Percentiles rank a stretch among this genome's conserved stretches.
phyloP scores from a whole-genome alignment of 1,139 yeast genomes.

The Saccharomyces hybrid region DNA sequence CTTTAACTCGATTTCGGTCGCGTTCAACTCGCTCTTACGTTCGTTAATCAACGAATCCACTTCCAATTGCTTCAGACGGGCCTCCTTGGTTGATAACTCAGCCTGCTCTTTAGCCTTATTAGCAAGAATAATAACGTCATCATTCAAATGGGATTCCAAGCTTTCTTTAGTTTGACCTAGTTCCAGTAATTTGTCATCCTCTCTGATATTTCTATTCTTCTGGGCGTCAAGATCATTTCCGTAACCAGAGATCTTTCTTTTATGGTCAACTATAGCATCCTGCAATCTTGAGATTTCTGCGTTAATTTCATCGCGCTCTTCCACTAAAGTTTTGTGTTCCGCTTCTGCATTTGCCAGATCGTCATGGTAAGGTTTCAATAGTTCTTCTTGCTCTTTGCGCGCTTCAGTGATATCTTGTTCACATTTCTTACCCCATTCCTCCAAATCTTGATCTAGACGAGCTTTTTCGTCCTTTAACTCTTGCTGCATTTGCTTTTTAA shows the following conservation, averaged over 20 bases:
- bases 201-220: slow-evolving; percentile 20
- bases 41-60: slow-evolving; percentile 28
- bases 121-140: slow-evolving; percentile 17
- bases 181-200: slow-evolving; percentile 15
- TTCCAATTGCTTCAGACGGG: slow-evolving; percentile 27
- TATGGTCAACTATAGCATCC: slow-evolving; percentile 23
- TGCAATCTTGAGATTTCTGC: slow-evolving; percentile 22
- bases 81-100: slow-evolving; percentile 26
- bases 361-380: slow-evolving; percentile 24
- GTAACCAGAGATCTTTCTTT: slow-evolving; percentile 20
- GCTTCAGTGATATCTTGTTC: slow-evolving; percentile 30
- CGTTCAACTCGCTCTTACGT: slow-evolving; percentile 26
- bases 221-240: slow-evolving; percentile 19
- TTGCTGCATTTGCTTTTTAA: slow-evolving; percentile 24
- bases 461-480: slow-evolving; percentile 16
- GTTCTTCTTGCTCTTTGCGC: slow-evolving; percentile 24
- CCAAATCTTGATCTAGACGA: slow-evolving; percentile 24
- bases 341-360: slow-evolving; percentile 25
- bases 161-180: slow-evolving; percentile 15
- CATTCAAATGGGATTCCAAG: slow-evolving; percentile 15
- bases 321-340: slow-evolving; percentile 21
- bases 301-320: slow-evolving; percentile 23
- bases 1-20: slow-evolving; percentile 15
- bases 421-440: slow-evolving; percentile 31
- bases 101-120: slow-evolving; percentile 27